phyloP scores from a whole-genome alignment of 2,329 filamentous ascomycete genomes.

The Zarea fungicola region DNA sequence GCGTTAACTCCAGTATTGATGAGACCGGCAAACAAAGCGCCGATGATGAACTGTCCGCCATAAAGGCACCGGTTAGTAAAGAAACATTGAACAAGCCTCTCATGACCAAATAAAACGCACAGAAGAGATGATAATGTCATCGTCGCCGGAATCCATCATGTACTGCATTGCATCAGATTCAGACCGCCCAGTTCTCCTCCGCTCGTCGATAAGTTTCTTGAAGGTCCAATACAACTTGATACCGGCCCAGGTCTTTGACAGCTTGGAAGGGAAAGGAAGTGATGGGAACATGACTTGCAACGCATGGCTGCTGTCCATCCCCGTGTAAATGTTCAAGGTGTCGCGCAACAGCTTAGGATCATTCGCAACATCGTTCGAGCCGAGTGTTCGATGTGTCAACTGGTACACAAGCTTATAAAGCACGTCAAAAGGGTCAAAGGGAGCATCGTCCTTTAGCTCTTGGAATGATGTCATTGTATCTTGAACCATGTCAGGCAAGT shows the following conservation, averaged over 20 bases:
- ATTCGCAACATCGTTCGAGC: constrained; percentile 47
- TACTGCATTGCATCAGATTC: constrained; percentile 48
- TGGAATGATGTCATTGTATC: constrained; percentile 27
- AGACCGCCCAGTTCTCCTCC: constrained; percentile 35
- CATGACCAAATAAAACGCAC: constrained; percentile 22
- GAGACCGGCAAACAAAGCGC: constrained; percentile 49
- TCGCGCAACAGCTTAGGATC: constrained; percentile 34
- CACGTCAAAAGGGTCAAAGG: constrained; percentile 46
- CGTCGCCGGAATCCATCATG: constrained; percentile 48
- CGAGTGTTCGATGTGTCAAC: constrained; percentile 51
- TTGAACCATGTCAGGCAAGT: constrained; percentile 36
- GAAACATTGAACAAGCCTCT: background rate
- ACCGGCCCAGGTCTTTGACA: constrained; percentile 40
- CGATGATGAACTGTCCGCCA: constrained; percentile 48
- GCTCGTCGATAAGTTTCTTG: constrained; percentile 39
- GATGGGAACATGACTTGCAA: constrained; percentile 47
- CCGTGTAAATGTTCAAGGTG: constrained; percentile 40
- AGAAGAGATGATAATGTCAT: constrained; percentile 35
- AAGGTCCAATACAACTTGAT: constrained; percentile 45
- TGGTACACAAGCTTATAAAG: constrained; percentile 49
- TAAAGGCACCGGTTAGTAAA: too few species aligned
- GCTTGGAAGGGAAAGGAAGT: constrained; percentile 39
- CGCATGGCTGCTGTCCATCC: constrained; percentile 39
- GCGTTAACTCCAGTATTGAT: constrained; percentile 52
- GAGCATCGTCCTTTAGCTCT: background rate